Percentiles rank a stretch among this genome's conserved stretches.
These are phyloP conservation scores for Chlorokybus atmophyticus DNA, from an alignment of 139 green algal species.

Conservation along the genomic window DNA sequence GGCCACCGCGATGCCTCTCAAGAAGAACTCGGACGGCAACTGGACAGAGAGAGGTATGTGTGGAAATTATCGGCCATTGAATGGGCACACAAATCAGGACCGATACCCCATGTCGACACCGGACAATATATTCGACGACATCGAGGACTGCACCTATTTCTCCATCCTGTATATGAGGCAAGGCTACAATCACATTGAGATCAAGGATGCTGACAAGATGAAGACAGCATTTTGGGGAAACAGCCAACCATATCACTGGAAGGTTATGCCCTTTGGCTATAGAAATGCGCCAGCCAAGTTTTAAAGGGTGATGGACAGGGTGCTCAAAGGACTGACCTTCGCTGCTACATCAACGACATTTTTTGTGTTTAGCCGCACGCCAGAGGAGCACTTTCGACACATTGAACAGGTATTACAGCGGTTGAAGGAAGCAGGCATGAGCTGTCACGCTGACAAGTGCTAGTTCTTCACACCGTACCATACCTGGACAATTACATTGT, in stretches of 20 bases:
- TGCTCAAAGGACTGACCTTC: background rate
- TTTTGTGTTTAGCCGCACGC: background rate
- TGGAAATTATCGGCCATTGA: background rate
- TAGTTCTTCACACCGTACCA: background rate
- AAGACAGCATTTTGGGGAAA: background rate
- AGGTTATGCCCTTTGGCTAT: background rate
- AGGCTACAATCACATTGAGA: background rate
- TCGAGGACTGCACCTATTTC: background rate
- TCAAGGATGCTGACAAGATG: background rate
- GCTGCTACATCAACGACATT: background rate
- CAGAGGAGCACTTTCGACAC: conserved; percentile 1
- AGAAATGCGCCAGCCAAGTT: too few species aligned
- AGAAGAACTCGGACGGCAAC: background rate
- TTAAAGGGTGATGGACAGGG: conserved; percentile 4
- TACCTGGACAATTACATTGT: background rate
- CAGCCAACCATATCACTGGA: background rate
- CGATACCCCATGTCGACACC: background rate
- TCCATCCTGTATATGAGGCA: background rate
- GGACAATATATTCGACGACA: conserved; percentile 1
- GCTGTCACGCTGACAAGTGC: background rate
- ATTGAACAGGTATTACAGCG: background rate
- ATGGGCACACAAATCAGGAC: background rate
- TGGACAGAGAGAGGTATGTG: background rate
- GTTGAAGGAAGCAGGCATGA: background rate
- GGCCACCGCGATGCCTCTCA: background rate